Evolutionary conservation across 2,329 filamentous ascomycete species (phyloP).

Genomic region (Calonectria henricotiae): DNA sequence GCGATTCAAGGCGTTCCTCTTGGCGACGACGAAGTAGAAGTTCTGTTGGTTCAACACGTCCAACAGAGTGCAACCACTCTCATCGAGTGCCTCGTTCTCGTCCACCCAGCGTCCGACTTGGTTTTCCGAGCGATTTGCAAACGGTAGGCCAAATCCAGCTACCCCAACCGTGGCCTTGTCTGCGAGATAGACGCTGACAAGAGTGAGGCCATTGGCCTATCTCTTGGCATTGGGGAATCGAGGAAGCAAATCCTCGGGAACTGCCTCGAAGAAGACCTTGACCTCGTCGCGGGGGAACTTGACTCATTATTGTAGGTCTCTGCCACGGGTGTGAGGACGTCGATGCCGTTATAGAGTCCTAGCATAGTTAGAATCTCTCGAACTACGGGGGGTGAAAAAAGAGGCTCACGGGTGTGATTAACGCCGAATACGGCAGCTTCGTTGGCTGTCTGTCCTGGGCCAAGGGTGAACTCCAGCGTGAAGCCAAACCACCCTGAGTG

Average conservation of each 20-base stretch:
- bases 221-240: background rate
- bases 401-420: background rate
- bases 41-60: background rate
- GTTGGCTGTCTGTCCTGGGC: background rate
- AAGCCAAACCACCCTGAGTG: background rate
- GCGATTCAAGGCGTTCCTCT: background rate
- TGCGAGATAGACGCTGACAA: background rate
- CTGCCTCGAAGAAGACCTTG: background rate
- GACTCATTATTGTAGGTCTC: background rate
- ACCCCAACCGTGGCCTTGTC: background rate
- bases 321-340: background rate
- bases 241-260: background rate
- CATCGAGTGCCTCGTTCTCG: background rate
- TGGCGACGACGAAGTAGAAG: background rate
- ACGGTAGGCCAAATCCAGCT: background rate
- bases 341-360: background rate
- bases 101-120: background rate
- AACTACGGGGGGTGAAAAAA: background rate
- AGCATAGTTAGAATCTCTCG: background rate
- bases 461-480: background rate
- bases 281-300: background rate
- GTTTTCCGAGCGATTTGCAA: background rate
- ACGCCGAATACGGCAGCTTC: background rate
- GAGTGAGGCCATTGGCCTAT: background rate
- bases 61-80: background rate